Conservation (phyloP, 768 basidiomycete genomes). For the Phlebiopsis gigantea region DNA sequence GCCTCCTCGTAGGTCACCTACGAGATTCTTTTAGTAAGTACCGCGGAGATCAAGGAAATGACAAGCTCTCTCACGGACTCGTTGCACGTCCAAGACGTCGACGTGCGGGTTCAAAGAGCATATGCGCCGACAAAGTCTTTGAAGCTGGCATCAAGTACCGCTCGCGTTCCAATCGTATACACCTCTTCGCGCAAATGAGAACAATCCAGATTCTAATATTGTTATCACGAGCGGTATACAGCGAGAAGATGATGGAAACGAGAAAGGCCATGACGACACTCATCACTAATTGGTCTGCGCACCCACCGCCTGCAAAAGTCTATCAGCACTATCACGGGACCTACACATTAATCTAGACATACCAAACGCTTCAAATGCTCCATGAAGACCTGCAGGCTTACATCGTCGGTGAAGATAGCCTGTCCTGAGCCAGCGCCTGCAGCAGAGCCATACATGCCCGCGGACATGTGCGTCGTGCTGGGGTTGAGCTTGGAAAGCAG, state of each 20-base stretch:
- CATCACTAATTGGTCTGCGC: slow-evolving; percentile 53
- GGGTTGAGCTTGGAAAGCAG: slow-evolving; percentile 94
- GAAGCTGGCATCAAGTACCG: too few relatives aligned
- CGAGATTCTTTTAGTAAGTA: too few relatives aligned
- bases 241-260: not conserved
- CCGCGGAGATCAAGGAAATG: too few relatives aligned
- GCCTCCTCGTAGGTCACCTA: too few relatives aligned
- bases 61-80: too few relatives aligned
- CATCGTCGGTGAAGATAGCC: slow-evolving; percentile 98
- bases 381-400: slow-evolving; percentile 97
- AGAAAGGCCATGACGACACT: not conserved
- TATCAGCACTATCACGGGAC: not conserved
- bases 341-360: slow-evolving; percentile 22
- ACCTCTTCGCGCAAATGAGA: too few relatives aligned
- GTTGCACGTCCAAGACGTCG: too few relatives aligned
- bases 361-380: slow-evolving; percentile 93
- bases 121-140: too few relatives aligned
- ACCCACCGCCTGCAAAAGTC: slow-evolving; percentile 48
- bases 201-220: not conserved
- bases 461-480: slow-evolving; percentile 95
- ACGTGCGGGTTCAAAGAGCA: too few relatives aligned
- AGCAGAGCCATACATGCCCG: slow-evolving; percentile 82
- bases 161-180: too few relatives aligned
- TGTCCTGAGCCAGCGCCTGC: slow-evolving; percentile 62
- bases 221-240: not conserved